A percentile compares a stretch with the other conserved stretches of the same genome.
These are phyloP conservation scores for Monilinia fructicola DNA, from an alignment of 2,329 filamentous ascomycete genomes.

Conservation along the genomic window DNA sequence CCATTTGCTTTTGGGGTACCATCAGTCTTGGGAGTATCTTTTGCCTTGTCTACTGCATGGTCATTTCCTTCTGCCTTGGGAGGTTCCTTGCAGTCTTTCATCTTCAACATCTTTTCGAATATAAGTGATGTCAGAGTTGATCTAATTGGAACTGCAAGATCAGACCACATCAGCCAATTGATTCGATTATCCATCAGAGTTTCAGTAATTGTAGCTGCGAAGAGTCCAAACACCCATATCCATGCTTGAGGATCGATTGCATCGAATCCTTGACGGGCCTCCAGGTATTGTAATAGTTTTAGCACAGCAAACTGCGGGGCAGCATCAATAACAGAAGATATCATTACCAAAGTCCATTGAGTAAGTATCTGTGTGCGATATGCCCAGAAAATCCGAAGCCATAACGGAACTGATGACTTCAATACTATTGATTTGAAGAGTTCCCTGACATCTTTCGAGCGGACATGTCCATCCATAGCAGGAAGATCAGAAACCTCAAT, in stretches of 20 bases:
- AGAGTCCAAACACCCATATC: constrained; percentile 29
- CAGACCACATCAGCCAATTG: constrained; percentile 30
- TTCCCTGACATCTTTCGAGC: constrained; percentile 49
- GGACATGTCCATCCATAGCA: constrained; percentile 54
- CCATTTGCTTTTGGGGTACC: constrained; percentile 13
- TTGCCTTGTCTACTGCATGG: constrained; percentile 17
- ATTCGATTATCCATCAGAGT: constrained; percentile 30
- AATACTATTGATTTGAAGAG: constrained; percentile 51
- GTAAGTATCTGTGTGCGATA: constrained; percentile 8
- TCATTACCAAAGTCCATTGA: constrained; percentile 47
- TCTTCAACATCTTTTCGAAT: constrained; percentile 71
- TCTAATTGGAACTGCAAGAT: constrained; percentile 52
- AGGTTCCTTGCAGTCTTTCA: constrained; percentile 64
- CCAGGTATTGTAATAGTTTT: constrained; percentile 30
- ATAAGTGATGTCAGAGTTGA: constrained; percentile 68
- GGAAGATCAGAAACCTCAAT: constrained; percentile 63
- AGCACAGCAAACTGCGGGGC: constrained; percentile 33
- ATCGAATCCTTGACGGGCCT: constrained; percentile 28
- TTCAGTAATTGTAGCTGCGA: constrained; percentile 25
- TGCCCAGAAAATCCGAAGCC: constrained; percentile 47
- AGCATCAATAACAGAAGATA: constrained; percentile 29
- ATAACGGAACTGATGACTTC: constrained; percentile 51
- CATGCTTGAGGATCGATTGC: constrained; percentile 28
- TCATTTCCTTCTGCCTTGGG: constrained; percentile 32
- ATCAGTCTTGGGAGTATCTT: constrained; percentile 10